These are phyloP conservation scores for Sugiyamaella chiloensis DNA, from an alignment of 805 yeast genomes.

Conservation along the genomic window DNA sequence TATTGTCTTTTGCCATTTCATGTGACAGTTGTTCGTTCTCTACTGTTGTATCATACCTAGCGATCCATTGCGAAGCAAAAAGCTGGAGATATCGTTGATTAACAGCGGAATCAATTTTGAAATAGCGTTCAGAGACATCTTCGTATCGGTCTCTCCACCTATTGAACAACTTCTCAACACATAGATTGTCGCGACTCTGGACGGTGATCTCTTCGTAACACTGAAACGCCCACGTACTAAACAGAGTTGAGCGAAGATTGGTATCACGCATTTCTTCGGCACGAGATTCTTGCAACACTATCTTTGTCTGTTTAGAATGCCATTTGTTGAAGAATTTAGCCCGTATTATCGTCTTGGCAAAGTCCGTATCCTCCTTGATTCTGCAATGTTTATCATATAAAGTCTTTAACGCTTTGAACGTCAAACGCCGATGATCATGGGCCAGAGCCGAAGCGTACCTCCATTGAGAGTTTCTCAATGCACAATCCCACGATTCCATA, in stretches of 20 bases:
- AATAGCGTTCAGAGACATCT: not conserved
- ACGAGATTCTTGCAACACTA: not conserved
- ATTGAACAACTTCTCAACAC: not conserved
- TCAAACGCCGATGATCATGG: not conserved
- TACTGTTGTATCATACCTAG: not conserved
- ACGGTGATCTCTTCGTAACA: not conserved
- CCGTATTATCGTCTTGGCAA: not conserved
- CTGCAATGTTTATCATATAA: not conserved
- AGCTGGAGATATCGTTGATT: not conserved
- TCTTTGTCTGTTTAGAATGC: not conserved
- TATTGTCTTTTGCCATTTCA: not conserved
- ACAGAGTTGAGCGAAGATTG: not conserved
- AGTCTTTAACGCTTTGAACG: not conserved
- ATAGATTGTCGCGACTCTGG: not conserved
- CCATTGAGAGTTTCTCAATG: not conserved
- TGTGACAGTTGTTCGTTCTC: not conserved
- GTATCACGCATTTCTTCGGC: not conserved
- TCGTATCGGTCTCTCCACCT: conserved; percentile 1
- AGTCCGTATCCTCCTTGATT: conserved; percentile 2
- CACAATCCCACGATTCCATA: conserved; percentile 4
- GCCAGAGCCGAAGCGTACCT: conserved; percentile 3
- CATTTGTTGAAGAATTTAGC: conserved; percentile 5
- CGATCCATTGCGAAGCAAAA: not conserved
- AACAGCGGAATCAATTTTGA: not conserved
- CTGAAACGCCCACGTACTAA: not conserved